phyloP scores from a whole-genome alignment of 1,284 basidiomycete species.

The Stygiomarasmius scandens region DNA sequence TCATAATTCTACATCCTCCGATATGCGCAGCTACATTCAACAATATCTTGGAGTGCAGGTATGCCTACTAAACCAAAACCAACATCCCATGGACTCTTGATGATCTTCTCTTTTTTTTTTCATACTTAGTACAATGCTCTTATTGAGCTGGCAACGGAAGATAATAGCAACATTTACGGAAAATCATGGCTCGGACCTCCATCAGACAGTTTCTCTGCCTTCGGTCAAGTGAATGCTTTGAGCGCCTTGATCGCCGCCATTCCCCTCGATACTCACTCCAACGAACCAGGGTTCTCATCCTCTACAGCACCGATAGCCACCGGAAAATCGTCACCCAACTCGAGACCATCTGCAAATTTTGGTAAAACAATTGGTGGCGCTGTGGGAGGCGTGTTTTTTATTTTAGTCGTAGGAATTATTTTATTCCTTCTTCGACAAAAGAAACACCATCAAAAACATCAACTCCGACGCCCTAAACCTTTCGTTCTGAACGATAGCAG shows the following conservation, averaged over 20 bases:
- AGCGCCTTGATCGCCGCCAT: conserved; percentile 12
- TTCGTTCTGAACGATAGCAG: too few relatives aligned
- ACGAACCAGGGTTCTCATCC: too few relatives aligned
- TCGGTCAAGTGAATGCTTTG: conserved; percentile 10
- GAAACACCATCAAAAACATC: too few relatives aligned
- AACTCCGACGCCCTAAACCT: too few relatives aligned
- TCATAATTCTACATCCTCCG: conserved; percentile 10
- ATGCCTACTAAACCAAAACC: background rate
- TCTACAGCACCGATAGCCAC: too few relatives aligned
- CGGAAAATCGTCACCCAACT: too few relatives aligned
- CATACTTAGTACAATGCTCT: conserved; percentile 17
- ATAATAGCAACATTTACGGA: conserved; percentile 14
- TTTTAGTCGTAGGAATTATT: too few relatives aligned
- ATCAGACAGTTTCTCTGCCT: background rate
- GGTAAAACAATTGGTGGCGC: too few relatives aligned
- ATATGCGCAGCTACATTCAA: conserved; percentile 6
- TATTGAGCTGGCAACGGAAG: conserved; percentile 8
- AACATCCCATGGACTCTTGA: too few relatives aligned
- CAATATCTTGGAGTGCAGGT: conserved; percentile 16
- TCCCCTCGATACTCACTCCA: background rate
- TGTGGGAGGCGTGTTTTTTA: too few relatives aligned
- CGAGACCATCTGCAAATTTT: too few relatives aligned
- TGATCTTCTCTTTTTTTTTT: background rate
- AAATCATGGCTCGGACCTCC: conserved; percentile 17
- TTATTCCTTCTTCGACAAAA: too few relatives aligned